Conservation (phyloP, 371 early-diverging fungal species). For the Conidiobolus coronatus region DNA sequence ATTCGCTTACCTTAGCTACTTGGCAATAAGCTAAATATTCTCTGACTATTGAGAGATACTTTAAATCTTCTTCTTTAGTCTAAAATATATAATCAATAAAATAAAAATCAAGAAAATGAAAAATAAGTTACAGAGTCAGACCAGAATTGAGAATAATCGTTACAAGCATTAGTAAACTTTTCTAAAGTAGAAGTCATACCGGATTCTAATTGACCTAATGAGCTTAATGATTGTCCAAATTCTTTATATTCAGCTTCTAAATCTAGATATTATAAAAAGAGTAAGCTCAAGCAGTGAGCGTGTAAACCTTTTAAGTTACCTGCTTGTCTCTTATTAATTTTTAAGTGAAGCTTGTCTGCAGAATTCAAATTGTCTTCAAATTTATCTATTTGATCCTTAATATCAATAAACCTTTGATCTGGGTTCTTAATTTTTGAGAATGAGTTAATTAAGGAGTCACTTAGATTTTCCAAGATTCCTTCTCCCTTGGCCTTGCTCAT, state of each 20-base stretch:
- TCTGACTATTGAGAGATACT: constrained; percentile 51
- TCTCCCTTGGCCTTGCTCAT: constrained; percentile 14
- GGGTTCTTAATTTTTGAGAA: constrained; percentile 73
- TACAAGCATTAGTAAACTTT: constrained; percentile 33
- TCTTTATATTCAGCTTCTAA: constrained; percentile 55
- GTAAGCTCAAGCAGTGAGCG: not conserved
- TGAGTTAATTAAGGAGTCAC: constrained; percentile 75
- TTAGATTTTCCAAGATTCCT: constrained; percentile 61
- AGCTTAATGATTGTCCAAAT: constrained; percentile 38
- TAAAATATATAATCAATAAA: constrained; percentile 5
- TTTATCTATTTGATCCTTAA: constrained; percentile 50
- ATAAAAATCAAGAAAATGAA: too few species aligned
- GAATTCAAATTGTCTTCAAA: constrained; percentile 60
- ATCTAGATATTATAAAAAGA: constrained; percentile 16
- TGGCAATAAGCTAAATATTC: constrained; percentile 76
- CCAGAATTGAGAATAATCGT: constrained; percentile 13
- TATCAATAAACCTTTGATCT: constrained; percentile 60
- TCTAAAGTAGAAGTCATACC: constrained; percentile 37
- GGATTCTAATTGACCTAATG: constrained; percentile 60
- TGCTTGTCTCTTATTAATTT: constrained; percentile 49
- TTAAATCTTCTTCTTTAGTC: constrained; percentile 38
- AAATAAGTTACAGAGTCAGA: too few species aligned
- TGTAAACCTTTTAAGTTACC: constrained; percentile 11
- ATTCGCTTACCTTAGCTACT: constrained; percentile 54
- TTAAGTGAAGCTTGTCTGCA: constrained; percentile 47